Evolutionary conservation across 1,284 basidiomycete genomes (phyloP), one percentile per base, ranked within the genome.

Genomic region (Pseudozyma thailandica): DNA sequence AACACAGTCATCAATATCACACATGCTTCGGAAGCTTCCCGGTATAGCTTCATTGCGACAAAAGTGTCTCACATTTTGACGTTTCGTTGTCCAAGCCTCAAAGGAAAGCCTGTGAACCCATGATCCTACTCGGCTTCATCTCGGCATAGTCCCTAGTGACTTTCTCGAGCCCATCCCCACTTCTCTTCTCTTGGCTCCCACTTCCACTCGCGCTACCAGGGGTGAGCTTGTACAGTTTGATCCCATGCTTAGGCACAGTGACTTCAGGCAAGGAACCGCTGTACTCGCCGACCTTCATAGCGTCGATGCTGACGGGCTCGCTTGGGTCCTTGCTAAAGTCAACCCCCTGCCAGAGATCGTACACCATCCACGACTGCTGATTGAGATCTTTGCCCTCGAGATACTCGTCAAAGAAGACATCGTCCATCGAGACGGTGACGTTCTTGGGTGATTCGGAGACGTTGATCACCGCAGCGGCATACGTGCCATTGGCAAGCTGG

Each of bases 391-490:
- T 38, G 16, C 50, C 53, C 23, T 51, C 38, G 20, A 66, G 49
- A 33, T 60, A 60, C 35, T 66, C 63, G 52, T 66, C 63, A 28
- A 46, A 66, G 42, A 60, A 66, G 2, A 66, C 56, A 18, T 66
- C 57, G 13, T 48, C 39, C 48, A 66, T 53, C 21, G 27, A 42
- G 37, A 58, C 44, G 6, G 45, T 50, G 15, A 65, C 25, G 31
- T 64, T 53, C 55, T 65, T 65, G 21, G 54, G 50, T 15, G 50
- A 58, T 26, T 71, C 71, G 25, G 60, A 52, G 1, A 71, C 44
- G 20, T 75, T 65, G 48, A 74, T 59, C 6, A 50, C 52, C 9
- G 64, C 56, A 3, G 74, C 73, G 3, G 66, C 72, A 15, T 59
- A 54, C n/a, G 62, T 64, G 4, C 66, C 61, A 41, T 74, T 74